Base-by-base conservation (phyloP, 768 basidiomycete species). In the Hemileccinum rubropunctum region DNA sequence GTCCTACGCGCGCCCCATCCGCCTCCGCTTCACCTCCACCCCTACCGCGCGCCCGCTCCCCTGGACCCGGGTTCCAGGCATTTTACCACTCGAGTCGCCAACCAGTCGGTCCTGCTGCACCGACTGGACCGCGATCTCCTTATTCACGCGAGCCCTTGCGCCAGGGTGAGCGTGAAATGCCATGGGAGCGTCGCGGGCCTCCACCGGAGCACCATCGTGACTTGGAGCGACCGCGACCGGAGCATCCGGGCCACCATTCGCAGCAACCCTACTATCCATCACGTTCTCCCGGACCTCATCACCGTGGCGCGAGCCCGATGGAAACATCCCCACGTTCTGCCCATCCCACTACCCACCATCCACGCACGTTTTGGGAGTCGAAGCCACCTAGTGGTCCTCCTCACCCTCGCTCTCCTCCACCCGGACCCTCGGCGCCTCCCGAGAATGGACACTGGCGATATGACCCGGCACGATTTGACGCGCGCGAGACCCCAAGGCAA, bases 121-220 rank as follows among this genome's bases (percentile, higher is more conserved):
- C 76, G 1, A 76, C 71, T 17, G 72, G 76, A 11, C 82, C 83
- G n/a, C 76, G 83, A 2, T 87, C 86, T 17, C 64, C 74, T 1
- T 86, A 86, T 56, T 62, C 76, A 20, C 81, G 77, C 15, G 84
- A 86, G 43, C 60, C 68, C 10, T 40, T 58, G 33, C 79, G 78
- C 12, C 67, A 71, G 13, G 51, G 65, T 3, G 84, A 86, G 15
- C 71, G 74, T 12, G 85, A 87, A 13, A 58, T 68, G 35, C 69
- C 66, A 10, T 88, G 85, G 84, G 83, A 85, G 32, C 77, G 84
- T 28, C 81, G 82, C 36, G 64, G 58, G 1, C 76, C 74, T n/a
- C 71, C 67, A 21, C 59, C 71, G 11, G 63, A 64, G 40, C 76
- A 80, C 28, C 73, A 71, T 55, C 73, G 76, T 33, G 81, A 83